Evolutionary conservation across 495 filamentous ascomycete genomes (phyloP).

Genomic region (Neohortaea acidophila): DNA sequence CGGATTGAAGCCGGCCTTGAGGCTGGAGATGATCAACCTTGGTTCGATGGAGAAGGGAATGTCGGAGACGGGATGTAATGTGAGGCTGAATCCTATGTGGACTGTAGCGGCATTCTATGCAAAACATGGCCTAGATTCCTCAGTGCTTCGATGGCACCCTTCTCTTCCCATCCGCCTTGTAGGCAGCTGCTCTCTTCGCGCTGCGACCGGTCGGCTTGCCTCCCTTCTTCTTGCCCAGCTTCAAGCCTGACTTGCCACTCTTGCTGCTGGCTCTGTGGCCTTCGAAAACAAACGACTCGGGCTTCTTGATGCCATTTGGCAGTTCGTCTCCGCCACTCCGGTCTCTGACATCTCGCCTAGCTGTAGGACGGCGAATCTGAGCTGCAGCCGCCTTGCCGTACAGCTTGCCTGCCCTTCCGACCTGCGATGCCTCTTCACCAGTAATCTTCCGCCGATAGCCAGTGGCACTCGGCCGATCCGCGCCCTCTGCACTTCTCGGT

Average conservation of each 20-base stretch:
- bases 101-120: too few species aligned
- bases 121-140: too few species aligned
- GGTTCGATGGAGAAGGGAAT: too few species aligned
- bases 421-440: slow-evolving; percentile 51
- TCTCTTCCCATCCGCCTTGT: slow-evolving; percentile 31
- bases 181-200: slow-evolving; percentile 29
- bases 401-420: slow-evolving; percentile 68
- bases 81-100: too few species aligned
- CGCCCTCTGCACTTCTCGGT: too few species aligned
- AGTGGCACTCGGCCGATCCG: slow-evolving; percentile 30
- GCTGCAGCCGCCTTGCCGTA: slow-evolving; percentile 65
- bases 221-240: slow-evolving; percentile 39
- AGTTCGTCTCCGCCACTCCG: slow-evolving; percentile 10
- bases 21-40: too few species aligned
- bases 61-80: too few species aligned
- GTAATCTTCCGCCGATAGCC: slow-evolving; percentile 48
- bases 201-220: slow-evolving; percentile 31
- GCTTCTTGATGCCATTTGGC: slow-evolving; percentile 32
- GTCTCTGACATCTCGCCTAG: slow-evolving; percentile 16
- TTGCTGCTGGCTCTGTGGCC: slow-evolving; percentile 64
- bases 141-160: too few species aligned
- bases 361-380: slow-evolving; percentile 36
- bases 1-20: too few species aligned
- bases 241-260: slow-evolving; percentile 38
- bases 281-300: slow-evolving; percentile 72